Evolutionary conservation across 75 land plant genomes (phyloP), one percentile per base, ranked within the genome.

Genomic region (Pinus tabuliformis): DNA sequence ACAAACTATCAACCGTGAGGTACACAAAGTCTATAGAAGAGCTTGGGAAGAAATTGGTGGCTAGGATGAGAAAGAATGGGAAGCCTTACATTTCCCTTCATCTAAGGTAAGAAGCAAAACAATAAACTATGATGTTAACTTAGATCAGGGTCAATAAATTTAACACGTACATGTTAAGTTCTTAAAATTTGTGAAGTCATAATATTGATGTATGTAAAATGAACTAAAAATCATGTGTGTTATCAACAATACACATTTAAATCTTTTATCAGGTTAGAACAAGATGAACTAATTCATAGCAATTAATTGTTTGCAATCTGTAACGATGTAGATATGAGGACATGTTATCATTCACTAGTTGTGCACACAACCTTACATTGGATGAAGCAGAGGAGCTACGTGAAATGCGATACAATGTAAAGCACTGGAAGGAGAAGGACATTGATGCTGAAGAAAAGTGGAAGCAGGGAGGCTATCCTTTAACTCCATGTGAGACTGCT

Each of bases 261-360:
- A 14, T 56, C 20, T 56, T 28, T 33, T 22, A 14, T 21, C 4
- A n/a, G 24, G 60, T 56, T 70, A 17, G 26, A 15, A 45, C 22
- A 78, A 11, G 24, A n/a, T 22, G 52, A 42, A 45, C 12, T 12
- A 28, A 13, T n/a, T 59, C 76, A 36, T 17, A 15, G 30, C 33
- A 75, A 26, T 75, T 11, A 33, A 20, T 58, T 17, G 22, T 15
- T 28, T 33, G 15, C 14, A 42, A 37, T 75, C 15, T 42, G 36
- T 39, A 36, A 9, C 36, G 5, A 60, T 62, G 73, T 83, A 96
- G 99, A 73, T 97, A 97, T 74, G 99, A 97, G 82, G 99, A 97
- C 78, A 97, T 97, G 99, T 86, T 97, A 77, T 87, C 99, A 15
- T 97, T 94, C 75, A 94, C 99, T 5, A 98, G 99, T 4, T 97